phyloP scores from a whole-genome alignment of 2,329 filamentous ascomycete genomes.

The Camptophora hylomeconis region DNA sequence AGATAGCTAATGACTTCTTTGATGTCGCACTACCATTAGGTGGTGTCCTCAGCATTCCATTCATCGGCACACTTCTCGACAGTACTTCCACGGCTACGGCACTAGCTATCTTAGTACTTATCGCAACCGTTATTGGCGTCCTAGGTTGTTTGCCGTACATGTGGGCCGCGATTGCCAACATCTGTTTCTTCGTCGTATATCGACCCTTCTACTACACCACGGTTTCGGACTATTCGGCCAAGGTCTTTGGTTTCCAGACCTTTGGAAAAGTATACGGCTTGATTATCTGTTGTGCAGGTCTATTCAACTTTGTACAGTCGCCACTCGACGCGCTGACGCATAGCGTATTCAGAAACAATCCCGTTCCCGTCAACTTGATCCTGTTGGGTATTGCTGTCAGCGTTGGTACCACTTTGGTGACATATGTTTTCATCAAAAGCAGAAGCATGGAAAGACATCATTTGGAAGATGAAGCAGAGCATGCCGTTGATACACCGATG shows the following conservation, averaged over 20 bases:
- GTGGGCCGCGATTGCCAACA: conserved; percentile 58
- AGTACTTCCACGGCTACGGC: conserved; percentile 60
- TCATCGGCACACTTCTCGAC: conserved; percentile 72
- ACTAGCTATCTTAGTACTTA: conserved; percentile 54
- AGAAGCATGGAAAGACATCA: conserved; percentile 18
- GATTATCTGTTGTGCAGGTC: conserved; percentile 71
- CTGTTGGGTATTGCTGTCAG: conserved; percentile 49
- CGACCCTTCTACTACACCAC: conserved; percentile 18
- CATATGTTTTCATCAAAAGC: conserved; percentile 47
- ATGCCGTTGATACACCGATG: conserved; percentile 14
- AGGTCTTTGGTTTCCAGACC: conserved; percentile 83
- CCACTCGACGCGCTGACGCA: conserved; percentile 70
- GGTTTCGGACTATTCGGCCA: conserved; percentile 62
- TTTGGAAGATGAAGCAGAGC: conserved; percentile 18
- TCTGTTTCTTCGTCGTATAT: conserved; percentile 49
- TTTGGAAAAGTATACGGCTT: conserved; percentile 91
- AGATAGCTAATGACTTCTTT: conserved; percentile 69
- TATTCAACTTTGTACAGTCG: conserved; percentile 74
- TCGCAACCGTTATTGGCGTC: conserved; percentile 62
- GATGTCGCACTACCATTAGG: conserved; percentile 74
- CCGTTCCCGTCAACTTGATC: conserved; percentile 62
- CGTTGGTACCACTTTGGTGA: conserved; percentile 53
- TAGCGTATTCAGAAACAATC: conserved; percentile 55
- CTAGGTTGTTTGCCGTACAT: conserved; percentile 59
- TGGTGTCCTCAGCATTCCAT: conserved; percentile 71